phyloP scores from a whole-genome alignment of 768 basidiomycete genomes.

The Termitomyces sp. region DNA sequence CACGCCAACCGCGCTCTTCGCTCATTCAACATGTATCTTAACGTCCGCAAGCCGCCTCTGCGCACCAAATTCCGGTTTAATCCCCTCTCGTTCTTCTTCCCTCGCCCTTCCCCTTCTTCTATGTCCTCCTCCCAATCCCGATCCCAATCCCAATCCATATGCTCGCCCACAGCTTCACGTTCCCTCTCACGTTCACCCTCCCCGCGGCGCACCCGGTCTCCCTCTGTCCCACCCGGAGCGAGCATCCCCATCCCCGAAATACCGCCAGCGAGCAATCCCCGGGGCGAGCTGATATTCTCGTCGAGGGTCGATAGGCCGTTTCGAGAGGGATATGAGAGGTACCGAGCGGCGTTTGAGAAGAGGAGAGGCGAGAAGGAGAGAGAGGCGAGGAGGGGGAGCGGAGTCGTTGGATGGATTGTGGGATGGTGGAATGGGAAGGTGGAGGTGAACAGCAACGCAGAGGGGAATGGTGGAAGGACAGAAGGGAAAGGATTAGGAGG shows the following conservation, averaged over 20 bases:
- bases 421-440: background rate
- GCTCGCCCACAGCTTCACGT: slow-evolving; percentile 36
- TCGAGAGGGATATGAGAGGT: slow-evolving; percentile 88
- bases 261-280: slow-evolving; percentile 49
- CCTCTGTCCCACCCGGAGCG: background rate
- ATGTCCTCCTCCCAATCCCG: too few relatives aligned
- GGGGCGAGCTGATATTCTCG: slow-evolving; percentile 96
- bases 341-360: slow-evolving; percentile 82
- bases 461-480: too few relatives aligned
- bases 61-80: slow-evolving; percentile 53
- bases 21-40: slow-evolving; percentile 95
- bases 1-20: slow-evolving; percentile 91
- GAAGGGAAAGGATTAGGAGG: background rate
- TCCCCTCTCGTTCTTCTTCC: slow-evolving; percentile 55
- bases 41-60: slow-evolving; percentile 78
- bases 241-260: slow-evolving; percentile 1
- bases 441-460: background rate
- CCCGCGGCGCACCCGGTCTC: background rate
- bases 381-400: slow-evolving; percentile 24
- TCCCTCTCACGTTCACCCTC: slow-evolving; percentile 68
- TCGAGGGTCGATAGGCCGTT: slow-evolving; percentile 79
- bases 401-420: background rate
- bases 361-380: slow-evolving; percentile 58
- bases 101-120: slow-evolving; percentile 16
- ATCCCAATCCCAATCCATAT: background rate